These are phyloP conservation scores for Neurospora cerealis DNA, from an alignment of 495 filamentous ascomycete genomes.

Conservation along the genomic window DNA sequence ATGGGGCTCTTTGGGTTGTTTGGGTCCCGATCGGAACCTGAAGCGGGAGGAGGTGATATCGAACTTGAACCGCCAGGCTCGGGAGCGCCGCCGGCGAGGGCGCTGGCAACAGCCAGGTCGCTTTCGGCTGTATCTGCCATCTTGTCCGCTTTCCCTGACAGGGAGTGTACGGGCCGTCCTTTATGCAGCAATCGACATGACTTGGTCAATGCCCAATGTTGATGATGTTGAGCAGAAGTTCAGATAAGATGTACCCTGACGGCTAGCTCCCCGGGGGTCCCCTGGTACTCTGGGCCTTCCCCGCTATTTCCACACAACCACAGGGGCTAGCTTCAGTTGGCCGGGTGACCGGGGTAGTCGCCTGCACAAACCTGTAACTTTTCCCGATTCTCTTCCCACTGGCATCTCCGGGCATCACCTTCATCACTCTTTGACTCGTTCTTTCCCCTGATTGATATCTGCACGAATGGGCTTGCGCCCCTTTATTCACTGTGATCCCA, in stretches of 20 bases:
- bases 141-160: not conserved
- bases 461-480: not conserved
- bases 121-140: slow-evolving; percentile 3
- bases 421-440: not conserved
- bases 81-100: not conserved
- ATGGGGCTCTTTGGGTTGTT: not conserved
- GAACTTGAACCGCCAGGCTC: not conserved
- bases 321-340: not conserved
- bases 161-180: not conserved
- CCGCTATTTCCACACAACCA: not conserved
- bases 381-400: not conserved
- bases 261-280: not conserved
- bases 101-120: not conserved
- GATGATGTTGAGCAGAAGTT: not conserved
- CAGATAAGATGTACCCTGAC: not conserved
- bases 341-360: not conserved
- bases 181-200: not conserved
- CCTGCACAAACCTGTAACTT: not conserved
- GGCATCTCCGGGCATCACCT: not conserved
- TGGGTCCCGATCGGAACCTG: not conserved
- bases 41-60: not conserved
- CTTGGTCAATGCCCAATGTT: not conserved
- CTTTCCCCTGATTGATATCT: not conserved
- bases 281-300: not conserved
- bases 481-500: not conserved